Conservation (phyloP, 176 grass and related monocot species). For the Triticum urartu region DNA sequence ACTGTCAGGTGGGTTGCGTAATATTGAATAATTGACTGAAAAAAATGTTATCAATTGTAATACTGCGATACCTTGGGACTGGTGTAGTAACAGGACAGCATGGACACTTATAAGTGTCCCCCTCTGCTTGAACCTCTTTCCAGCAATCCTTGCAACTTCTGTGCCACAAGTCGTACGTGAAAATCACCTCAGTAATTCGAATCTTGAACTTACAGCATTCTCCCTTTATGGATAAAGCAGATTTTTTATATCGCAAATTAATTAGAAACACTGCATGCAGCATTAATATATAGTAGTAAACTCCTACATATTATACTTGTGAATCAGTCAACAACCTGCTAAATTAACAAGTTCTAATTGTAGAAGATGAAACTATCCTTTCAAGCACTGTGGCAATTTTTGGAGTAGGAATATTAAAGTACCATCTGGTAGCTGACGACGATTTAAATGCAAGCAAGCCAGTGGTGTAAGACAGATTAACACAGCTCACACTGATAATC, state of each 20-base stretch:
- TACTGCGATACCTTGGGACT: too few species aligned
- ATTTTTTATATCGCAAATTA: background rate
- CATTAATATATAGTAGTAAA: background rate
- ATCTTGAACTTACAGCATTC: background rate
- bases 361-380: background rate
- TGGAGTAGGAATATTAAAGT: background rate
- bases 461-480: background rate
- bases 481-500: background rate
- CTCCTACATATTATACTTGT: background rate
- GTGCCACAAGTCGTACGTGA: too few species aligned
- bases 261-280: background rate
- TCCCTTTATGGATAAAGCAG: background rate
- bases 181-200: too few species aligned
- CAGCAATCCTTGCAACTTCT: too few species aligned
- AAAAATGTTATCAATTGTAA: too few species aligned
- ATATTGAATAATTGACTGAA: too few species aligned
- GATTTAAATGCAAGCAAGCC: background rate
- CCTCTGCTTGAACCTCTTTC: too few species aligned
- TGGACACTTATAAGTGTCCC: too few species aligned
- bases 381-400: background rate
- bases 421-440: background rate
- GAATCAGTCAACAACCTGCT: background rate
- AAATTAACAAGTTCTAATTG: background rate
- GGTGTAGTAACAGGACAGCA: too few species aligned
- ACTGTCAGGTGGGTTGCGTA: too few species aligned